Evolutionary conservation across 257 asterid species (phyloP), one percentile per base, ranked within the genome.

Genomic region (Penstemon davidsonii): DNA sequence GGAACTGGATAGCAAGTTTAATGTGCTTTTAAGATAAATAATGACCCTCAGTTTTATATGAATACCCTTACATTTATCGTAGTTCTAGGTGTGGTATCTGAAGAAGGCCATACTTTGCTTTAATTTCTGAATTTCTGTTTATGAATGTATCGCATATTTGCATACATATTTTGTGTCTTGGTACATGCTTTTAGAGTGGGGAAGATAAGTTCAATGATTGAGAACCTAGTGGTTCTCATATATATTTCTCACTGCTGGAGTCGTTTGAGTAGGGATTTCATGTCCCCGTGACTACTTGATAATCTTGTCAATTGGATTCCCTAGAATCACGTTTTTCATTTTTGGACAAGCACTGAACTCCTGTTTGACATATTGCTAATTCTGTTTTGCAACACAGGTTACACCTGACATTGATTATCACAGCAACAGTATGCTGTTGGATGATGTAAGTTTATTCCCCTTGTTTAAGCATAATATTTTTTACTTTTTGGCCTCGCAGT

Each of bases 371-470:
- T 25, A 25, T 25, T 25, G 33, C 33, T 19, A 41, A 46, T 72
- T 68, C 61, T 62, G 43, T 19, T 69, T 44, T 72, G 7, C 75
- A 54, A 73, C 74, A 76, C 88, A 93, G 97, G 92, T 79, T 93
- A 80, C 96, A 87, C 82, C 84, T 90, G 72, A 93, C 99, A 4
- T 74, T 93, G 96, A 75, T 93, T 66, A 86, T 90, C 68, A 93
- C 99, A 13, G 97, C 97, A 7, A 90, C 97, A 5, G 93, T 93
- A 49, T 93, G 99, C 85, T 90, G 99, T 77, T 93, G 99, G 99
- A 80, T 93, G 96, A 93, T 93, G 99, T 93, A 85, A 93, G 99
- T 83, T 41, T 63, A 51, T 65, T 71, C 71, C 63, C 55, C 62
- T 69, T 62, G 62, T 59, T 68, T 76, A 25, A 66, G 50, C 52